Evolutionary conservation across 2,329 filamentous ascomycete species (phyloP).

Genomic region (Pestalotiopsis sp.): DNA sequence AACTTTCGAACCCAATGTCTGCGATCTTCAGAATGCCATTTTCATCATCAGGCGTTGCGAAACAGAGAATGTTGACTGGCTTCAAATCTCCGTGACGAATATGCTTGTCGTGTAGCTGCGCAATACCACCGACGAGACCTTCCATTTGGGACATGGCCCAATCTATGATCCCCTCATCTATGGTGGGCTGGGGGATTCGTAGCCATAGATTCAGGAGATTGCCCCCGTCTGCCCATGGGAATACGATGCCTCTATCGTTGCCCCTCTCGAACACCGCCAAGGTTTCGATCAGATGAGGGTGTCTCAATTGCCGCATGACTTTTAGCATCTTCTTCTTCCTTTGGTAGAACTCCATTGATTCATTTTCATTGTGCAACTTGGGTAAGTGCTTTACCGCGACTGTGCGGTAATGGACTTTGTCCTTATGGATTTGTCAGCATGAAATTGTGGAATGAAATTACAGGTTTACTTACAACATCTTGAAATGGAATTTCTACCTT

Average conservation of each 20-base stretch:
- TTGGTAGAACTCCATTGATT: not conserved
- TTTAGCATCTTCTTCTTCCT: not conserved
- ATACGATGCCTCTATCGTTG: conserved; percentile 11
- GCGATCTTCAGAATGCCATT: conserved; percentile 16
- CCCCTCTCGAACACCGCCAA: conserved; percentile 16
- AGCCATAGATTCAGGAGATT: conserved; percentile 17
- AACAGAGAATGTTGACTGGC: conserved; percentile 20
- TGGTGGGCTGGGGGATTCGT: too few relatives aligned
- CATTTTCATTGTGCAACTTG: too few relatives aligned
- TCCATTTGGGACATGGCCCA: conserved; percentile 14
- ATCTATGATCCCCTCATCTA: conserved; percentile 1
- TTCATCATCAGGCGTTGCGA: not conserved
- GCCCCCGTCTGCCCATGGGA: conserved; percentile 21
- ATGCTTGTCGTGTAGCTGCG: conserved; percentile 12
- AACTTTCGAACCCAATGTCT: conserved; percentile 21
- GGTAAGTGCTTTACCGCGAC: too few relatives aligned
- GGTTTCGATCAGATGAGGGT: conserved; percentile 17
- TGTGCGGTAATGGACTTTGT: too few relatives aligned
- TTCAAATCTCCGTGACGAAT: conserved; percentile 22
- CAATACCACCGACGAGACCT: conserved; percentile 12
- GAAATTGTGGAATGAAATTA: too few relatives aligned
- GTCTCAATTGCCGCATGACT: not conserved
- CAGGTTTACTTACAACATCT: not conserved
- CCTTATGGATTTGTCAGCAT: too few relatives aligned
- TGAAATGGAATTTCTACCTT: not conserved